These are phyloP conservation scores for Dactylonectria macrodidyma DNA, from an alignment of 2,329 filamentous ascomycete species.

Conservation along the genomic window DNA sequence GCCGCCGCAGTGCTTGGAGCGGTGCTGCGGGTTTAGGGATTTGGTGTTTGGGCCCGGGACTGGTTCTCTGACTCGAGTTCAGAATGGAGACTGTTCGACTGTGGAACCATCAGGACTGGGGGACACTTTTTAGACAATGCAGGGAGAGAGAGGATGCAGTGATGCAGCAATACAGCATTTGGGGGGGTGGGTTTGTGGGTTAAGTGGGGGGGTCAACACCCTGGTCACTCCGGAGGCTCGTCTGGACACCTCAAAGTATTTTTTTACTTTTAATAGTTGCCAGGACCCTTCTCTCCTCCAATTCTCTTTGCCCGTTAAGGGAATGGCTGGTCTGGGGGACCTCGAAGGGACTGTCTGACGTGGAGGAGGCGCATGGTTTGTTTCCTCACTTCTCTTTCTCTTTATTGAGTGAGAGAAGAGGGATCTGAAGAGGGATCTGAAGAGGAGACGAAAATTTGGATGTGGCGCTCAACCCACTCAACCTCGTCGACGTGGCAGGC, in stretches of 20 bases:
- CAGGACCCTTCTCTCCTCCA: conserved; percentile 10
- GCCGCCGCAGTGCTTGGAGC: background rate
- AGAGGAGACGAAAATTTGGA: conserved; percentile 5
- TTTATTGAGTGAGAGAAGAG: background rate
- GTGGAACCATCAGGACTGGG: background rate
- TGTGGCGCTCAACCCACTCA: background rate
- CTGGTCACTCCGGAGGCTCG: conserved; percentile 37
- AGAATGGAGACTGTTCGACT: background rate
- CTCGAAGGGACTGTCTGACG: conserved; percentile 7
- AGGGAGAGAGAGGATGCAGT: background rate
- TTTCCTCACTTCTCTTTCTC: background rate
- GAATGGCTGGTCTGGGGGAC: background rate
- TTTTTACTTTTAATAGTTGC: background rate
- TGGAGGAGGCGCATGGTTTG: conserved; percentile 6
- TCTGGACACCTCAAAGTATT: conserved; percentile 38
- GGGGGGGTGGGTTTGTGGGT: conserved; percentile 39
- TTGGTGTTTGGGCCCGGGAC: background rate
- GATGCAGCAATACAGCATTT: conserved; percentile 18
- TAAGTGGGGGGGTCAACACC: conserved; percentile 38
- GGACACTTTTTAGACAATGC: background rate
- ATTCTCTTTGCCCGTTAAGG: conserved; percentile 10
- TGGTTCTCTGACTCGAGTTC: background rate
- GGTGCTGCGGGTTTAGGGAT: background rate
- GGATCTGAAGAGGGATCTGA: conserved; percentile 2
- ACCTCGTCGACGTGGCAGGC: conserved; percentile 13